phyloP scores from a whole-genome alignment of 2,329 filamentous ascomycete species.

The Neofusicoccum laricinum region DNA sequence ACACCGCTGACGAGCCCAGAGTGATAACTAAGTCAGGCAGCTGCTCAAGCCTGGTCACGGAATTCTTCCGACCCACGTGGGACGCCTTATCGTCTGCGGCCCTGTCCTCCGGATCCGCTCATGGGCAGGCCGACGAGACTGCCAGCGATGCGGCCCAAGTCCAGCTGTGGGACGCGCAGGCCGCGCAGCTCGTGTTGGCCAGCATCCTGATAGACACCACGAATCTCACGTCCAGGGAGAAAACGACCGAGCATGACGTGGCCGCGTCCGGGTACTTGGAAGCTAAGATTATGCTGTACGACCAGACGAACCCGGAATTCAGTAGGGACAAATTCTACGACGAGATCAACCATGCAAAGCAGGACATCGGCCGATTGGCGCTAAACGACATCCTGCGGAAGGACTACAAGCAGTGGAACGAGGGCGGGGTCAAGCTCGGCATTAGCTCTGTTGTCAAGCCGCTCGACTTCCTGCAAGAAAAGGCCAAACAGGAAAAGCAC shows the following conservation, averaged over 20 bases:
- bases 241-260: constrained; percentile 63
- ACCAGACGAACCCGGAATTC: constrained; percentile 38
- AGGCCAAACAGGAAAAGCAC: constrained; percentile 45
- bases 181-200: constrained; percentile 66
- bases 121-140: constrained; percentile 38
- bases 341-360: constrained; percentile 62
- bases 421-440: constrained; percentile 56
- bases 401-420: constrained; percentile 79
- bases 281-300: constrained; percentile 45
- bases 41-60: constrained; percentile 68
- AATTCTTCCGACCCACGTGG: constrained; percentile 59
- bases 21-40: constrained; percentile 67
- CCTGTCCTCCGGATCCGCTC: constrained; percentile 41
- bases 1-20: constrained; percentile 52
- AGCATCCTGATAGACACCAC: constrained; percentile 72
- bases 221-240: constrained; percentile 58
- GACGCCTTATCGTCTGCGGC: constrained; percentile 43
- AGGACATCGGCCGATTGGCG: constrained; percentile 60
- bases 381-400: constrained; percentile 71
- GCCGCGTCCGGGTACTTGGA: constrained; percentile 60
- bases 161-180: constrained; percentile 51
- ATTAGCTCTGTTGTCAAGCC: constrained; percentile 63
- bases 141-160: constrained; percentile 35
- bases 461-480: constrained; percentile 58
- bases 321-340: constrained; percentile 57